A percentile compares a stretch with the other conserved stretches of the same genome.
phyloP scores from a whole-genome alignment of 352 stramenopile species.

The Globisporangium recalcitrans region DNA sequence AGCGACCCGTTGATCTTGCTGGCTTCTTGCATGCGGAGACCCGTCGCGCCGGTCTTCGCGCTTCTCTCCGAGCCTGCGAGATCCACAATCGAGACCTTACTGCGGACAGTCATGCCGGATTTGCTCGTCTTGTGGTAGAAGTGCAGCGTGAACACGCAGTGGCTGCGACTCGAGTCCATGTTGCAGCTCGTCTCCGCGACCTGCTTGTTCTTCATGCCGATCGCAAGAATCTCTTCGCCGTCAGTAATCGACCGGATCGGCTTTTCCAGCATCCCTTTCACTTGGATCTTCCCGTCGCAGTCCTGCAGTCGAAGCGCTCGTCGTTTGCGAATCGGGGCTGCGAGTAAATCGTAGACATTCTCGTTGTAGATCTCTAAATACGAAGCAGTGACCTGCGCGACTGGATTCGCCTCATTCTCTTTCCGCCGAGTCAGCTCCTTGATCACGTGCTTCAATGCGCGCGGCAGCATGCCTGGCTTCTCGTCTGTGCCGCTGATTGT shows the following conservation, averaged over 20 bases:
- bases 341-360: slow-evolving; percentile 95
- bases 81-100: slow-evolving; percentile 93
- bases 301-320: slow-evolving; percentile 71
- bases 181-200: slow-evolving; percentile 89
- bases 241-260: slow-evolving; percentile 59
- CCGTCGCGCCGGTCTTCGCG: slow-evolving; percentile 73
- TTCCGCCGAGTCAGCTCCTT: slow-evolving; percentile 49
- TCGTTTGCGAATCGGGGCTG: slow-evolving; percentile 46
- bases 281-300: slow-evolving; percentile 85
- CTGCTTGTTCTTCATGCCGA: slow-evolving; percentile 64
- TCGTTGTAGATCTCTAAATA: slow-evolving; percentile 99
- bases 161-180: slow-evolving; percentile 86
- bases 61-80: slow-evolving; percentile 84
- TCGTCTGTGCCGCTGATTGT: slow-evolving; percentile 91
- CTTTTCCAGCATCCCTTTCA: slow-evolving; percentile 71
- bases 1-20: slow-evolving; percentile 97
- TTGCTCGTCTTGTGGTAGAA: slow-evolving; percentile 43
- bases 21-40: slow-evolving; percentile 93
- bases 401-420: slow-evolving; percentile 29
- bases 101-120: slow-evolving; percentile 20
- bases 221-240: slow-evolving; percentile 65
- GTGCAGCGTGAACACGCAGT: slow-evolving; percentile 89
- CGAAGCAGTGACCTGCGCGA: slow-evolving; percentile 76
- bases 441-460: slow-evolving; percentile 69
- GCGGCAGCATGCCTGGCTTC: slow-evolving; percentile 79